These are phyloP conservation scores for Cnidoscolus chayamansa DNA, from an alignment of 441 rosid genomes.

Conservation along the genomic window DNA sequence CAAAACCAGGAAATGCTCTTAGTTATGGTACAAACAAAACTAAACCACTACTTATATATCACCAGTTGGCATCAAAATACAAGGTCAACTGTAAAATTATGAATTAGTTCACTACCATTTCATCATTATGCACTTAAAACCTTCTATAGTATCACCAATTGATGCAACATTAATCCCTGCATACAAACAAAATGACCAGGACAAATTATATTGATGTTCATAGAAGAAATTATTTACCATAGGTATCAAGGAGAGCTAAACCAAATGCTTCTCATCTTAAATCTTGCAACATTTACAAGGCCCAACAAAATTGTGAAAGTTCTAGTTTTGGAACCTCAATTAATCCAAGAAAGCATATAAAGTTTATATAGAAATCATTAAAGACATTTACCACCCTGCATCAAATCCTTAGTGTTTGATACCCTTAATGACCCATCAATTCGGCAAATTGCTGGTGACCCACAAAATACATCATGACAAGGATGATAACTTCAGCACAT, in stretches of 20 bases:
- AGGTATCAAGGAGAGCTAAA: neutral
- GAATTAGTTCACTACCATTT: neutral
- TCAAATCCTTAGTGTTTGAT: neutral
- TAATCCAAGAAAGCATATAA: conserved; percentile 7
- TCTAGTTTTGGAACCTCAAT: conserved; percentile 7
- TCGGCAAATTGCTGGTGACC: neutral
- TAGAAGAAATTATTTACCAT: neutral
- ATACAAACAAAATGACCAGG: neutral
- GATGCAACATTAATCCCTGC: neutral
- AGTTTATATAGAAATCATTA: conserved; percentile 1
- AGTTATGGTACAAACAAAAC: neutral
- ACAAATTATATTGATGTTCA: neutral
- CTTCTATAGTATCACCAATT: neutral
- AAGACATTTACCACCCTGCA: neutral
- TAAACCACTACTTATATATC: too few species aligned
- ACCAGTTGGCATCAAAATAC: neutral
- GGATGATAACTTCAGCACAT: conserved; percentile 12
- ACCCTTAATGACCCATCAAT: conserved; percentile 3
- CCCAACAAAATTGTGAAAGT: conserved; percentile 28
- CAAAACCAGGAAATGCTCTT: neutral
- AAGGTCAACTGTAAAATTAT: neutral
- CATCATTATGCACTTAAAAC: neutral
- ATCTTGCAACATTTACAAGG: conserved; percentile 15
- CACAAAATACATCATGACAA: neutral
- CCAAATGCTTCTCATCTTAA: neutral